A percentile compares a stretch with the other conserved stretches of the same genome.
These are phyloP conservation scores for Vanilla planifolia DNA, from an alignment of 106 monocot genomes.

Conservation along the genomic window DNA sequence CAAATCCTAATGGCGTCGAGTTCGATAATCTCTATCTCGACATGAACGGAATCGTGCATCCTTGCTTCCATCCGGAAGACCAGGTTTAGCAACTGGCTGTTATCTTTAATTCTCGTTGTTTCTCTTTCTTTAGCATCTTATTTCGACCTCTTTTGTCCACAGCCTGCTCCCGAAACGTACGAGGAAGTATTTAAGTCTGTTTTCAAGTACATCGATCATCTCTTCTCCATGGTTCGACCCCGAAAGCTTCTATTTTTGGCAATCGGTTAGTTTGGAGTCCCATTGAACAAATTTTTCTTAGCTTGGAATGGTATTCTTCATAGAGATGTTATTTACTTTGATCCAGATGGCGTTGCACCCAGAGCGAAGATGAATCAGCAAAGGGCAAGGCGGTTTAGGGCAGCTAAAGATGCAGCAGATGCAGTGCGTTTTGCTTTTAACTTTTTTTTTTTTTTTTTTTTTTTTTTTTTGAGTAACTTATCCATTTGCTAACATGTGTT, in stretches of 20 bases:
- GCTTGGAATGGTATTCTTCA: background rate
- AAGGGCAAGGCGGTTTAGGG: constrained; percentile 26
- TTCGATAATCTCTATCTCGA: constrained; percentile 55
- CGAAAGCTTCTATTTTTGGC: constrained; percentile 1
- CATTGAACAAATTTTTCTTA: background rate
- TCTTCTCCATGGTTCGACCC: constrained; percentile 5
- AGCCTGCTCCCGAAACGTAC: constrained; percentile 1
- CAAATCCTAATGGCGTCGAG: constrained; percentile 59
- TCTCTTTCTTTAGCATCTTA: background rate
- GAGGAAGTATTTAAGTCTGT: constrained; percentile 3
- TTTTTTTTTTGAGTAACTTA: background rate
- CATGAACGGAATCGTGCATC: constrained; percentile 62
- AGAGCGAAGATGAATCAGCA: constrained; percentile 72
- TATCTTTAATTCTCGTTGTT: background rate
- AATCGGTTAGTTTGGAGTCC: background rate
- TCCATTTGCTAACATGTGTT: background rate
- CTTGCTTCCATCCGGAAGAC: constrained; percentile 62
- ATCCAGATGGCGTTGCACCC: constrained; percentile 56
- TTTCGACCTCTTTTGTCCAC: background rate
- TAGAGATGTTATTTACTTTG: background rate
- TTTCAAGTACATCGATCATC: constrained; percentile 5
- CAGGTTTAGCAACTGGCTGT: constrained; percentile 12
- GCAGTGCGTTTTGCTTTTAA: constrained; percentile 14
- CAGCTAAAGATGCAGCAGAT: constrained; percentile 37
- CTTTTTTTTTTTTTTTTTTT: background rate